Base-by-base conservation (phyloP, 1,139 yeast species). In the Kurtzmaniella natalensis region DNA sequence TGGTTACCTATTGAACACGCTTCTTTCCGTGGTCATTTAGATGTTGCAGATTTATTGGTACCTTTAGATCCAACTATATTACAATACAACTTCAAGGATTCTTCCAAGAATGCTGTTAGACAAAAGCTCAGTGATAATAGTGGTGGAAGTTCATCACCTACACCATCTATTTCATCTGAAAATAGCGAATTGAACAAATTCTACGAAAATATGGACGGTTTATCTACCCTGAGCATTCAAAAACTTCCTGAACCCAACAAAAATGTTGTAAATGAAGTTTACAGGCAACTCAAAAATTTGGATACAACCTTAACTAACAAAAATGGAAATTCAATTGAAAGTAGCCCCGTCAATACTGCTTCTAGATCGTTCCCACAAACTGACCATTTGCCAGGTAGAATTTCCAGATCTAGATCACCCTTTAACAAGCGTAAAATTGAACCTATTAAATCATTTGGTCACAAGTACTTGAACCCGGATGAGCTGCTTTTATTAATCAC, bases 1-100 rank as follows among this genome's bases (percentile, higher is more conserved):
- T 92, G 97, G 97, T 78, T 89, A 17, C 96, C 97, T 7, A 80
- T 87, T 79, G 98, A 92, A 50, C 97, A 92, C 57, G 96, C 97
- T 0, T 81, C 87, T 37, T 66, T 92, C 33, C 72, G 97, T 47
- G 98, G 98, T 7, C 95, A 88, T 55, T 62, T 89, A 41, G 70
- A 65, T 2, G 76, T 86, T 18, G 81, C 94, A 2, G 77, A 76
- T 34, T 48, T 77, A 46, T 61, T 87, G 37, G 62, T 61, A 35
- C 85, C 86, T 1, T 37, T 38, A 1, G 56, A 67, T 40, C 53
- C 54, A 18, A 47, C 48, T 24, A 36, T 69, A 23, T 56, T 69
- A 30, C 47, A 64, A 15, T 67, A 62, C 43, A 72, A 69, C 46
- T 59, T 59, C 31, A 62, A 63, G 36, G 57, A 62, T 37, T 65